Evolutionary conservation across 2,329 filamentous ascomycete species (phyloP), one percentile per base, ranked within the genome.

Genomic region (Pestalotiopsis sp.): DNA sequence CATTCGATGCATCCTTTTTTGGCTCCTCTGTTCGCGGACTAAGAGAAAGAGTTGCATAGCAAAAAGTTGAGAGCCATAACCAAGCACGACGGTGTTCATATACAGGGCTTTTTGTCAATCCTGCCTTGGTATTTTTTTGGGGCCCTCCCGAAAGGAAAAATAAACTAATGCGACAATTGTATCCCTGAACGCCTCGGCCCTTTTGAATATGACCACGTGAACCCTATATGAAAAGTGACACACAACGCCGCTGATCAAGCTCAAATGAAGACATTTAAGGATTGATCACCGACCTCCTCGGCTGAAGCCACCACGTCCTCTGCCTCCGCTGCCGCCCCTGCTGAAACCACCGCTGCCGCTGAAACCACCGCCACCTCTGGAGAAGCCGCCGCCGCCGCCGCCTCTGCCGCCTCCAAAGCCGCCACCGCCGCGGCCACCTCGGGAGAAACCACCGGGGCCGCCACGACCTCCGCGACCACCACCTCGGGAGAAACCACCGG

Each of bases 311-410:
- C 83, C 81, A 23, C 79, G 81, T 72, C 84, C 78, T 38, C 80
- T 85, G 68, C 85, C 84, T 64, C 83, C 79, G 63, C 83, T 85
- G 72, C 92, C 92, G 72, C 90, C 91, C 63, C 88, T 86, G 78
- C 88, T 88, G 83, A 79, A 81, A 65, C 81, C 69, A 58, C 71
- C 72, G 17, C 71, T 68, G 12, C 73, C 70, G 62, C 69, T 74
- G 68, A 79, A 82, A 31, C 77, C 76, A 3, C 74, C 75, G 27
- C 69, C 59, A 20, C 70, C 31, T 36, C 31, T 36, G 31, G 31
- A 36, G 31, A 36, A 36, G 31, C 31, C 70, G 20, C 70, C 76
- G 45, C 82, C 76, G 49, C 82, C 76, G 23, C 80, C 79, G 20
- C 78, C 76, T 9, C 77, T 70, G n/a, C 74, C 70, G 14, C 77